Evolutionary conservation across 352 stramenopile species (phyloP).

Genomic region (Globisporangium orthogonon): DNA sequence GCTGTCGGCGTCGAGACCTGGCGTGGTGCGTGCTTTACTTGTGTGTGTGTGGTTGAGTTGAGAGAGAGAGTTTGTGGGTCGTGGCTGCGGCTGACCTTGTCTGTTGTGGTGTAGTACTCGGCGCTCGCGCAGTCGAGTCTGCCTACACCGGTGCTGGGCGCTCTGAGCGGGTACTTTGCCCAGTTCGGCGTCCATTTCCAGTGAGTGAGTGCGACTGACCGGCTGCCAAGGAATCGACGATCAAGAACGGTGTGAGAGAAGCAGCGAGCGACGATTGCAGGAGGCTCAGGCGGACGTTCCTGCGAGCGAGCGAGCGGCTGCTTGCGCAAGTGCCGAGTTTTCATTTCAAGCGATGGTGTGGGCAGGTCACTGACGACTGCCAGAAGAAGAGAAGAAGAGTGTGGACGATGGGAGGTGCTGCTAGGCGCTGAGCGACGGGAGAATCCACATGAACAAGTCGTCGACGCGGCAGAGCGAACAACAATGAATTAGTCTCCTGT

Average conservation of each 20-base stretch:
- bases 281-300: background rate
- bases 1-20: slow-evolving; percentile 54
- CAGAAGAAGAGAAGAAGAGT: background rate
- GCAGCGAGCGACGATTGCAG: background rate
- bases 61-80: background rate
- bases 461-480: background rate
- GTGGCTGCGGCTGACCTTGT: background rate
- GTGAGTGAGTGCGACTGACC: slow-evolving; percentile 21
- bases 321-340: background rate
- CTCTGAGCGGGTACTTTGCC: slow-evolving; percentile 53
- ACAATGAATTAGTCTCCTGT: background rate
- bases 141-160: slow-evolving; percentile 19
- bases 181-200: slow-evolving; percentile 66
- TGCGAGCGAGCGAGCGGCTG: background rate
- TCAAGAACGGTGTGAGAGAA: background rate
- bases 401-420: background rate
- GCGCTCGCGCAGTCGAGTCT: slow-evolving; percentile 37
- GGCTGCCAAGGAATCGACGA: background rate
- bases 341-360: background rate
- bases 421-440: background rate
- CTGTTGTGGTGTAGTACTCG: slow-evolving; percentile 34
- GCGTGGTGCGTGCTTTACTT: slow-evolving; percentile 38
- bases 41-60: background rate
- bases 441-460: background rate
- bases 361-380: background rate